Evolutionary conservation across 208 protist species (phyloP).

Genomic region (Phytomonas francai): DNA sequence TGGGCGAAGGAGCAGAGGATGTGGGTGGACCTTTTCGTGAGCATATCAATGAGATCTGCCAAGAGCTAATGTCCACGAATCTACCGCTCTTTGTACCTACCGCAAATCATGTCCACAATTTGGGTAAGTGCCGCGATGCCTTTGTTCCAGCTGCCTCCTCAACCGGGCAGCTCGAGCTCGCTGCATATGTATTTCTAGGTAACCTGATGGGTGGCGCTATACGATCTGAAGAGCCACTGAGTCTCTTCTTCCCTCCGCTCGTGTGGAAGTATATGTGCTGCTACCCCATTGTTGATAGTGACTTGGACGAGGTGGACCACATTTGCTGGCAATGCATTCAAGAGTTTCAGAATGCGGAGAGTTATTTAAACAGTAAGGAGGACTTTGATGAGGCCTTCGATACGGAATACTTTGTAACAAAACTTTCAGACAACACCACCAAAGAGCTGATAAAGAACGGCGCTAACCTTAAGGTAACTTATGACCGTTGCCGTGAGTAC

Average conservation of each 20-base stretch:
- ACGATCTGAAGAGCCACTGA: slow-evolving; percentile 83
- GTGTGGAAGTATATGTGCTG: slow-evolving; percentile 88
- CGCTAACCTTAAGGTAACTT: slow-evolving; percentile 52
- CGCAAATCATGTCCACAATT: slow-evolving; percentile 83
- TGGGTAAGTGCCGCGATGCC: slow-evolving; percentile 78
- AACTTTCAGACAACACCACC: slow-evolving; percentile 66
- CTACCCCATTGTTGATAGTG: slow-evolving; percentile 47
- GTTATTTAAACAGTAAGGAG: slow-evolving; percentile 20
- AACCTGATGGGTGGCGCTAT: slow-evolving; percentile 93
- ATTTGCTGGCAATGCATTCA: slow-evolving; percentile 81
- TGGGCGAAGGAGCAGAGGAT: slow-evolving; percentile 92
- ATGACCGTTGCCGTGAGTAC: slow-evolving; percentile 69
- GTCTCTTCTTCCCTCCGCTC: slow-evolving; percentile 85
- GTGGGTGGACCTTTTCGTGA: slow-evolving; percentile 91
- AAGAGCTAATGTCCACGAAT: slow-evolving; percentile 78
- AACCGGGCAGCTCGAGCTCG: slow-evolving; percentile 30
- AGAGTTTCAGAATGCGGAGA: slow-evolving; percentile 42
- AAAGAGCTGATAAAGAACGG: slow-evolving; percentile 74
- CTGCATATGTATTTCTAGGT: slow-evolving; percentile 88
- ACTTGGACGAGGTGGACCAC: slow-evolving; percentile 75
- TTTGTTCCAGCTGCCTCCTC: slow-evolving; percentile 83
- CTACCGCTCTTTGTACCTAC: slow-evolving; percentile 88
- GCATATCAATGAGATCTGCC: slow-evolving; percentile 88
- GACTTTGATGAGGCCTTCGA: slow-evolving; percentile 81
- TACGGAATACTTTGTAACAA: slow-evolving; percentile 77